Conservation (phyloP, 139 green algal species). For the Chlamydomonas sphaeroides region DNA sequence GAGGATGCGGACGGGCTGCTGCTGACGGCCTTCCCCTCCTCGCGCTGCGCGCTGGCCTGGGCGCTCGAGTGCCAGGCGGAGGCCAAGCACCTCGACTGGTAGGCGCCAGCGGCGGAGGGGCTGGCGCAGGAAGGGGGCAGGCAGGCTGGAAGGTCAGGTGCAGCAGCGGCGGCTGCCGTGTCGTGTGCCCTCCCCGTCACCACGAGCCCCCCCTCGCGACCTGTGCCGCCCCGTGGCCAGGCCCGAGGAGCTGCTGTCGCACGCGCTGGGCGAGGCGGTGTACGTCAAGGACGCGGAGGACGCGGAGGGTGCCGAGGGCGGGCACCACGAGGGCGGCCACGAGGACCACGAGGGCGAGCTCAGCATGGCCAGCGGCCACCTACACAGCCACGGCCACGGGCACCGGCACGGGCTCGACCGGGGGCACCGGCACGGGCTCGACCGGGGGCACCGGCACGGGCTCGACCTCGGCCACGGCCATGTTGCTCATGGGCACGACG, state of each 20-base stretch:
- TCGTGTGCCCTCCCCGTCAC: too few relatives aligned
- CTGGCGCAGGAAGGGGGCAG: background rate
- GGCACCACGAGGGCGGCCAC: background rate
- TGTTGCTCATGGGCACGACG: too few relatives aligned
- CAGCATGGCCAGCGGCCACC: too few relatives aligned
- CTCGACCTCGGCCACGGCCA: background rate
- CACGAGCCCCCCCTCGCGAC: too few relatives aligned
- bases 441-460: too few relatives aligned
- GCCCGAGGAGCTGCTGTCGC: constrained; percentile 23
- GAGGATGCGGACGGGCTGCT: constrained; percentile 35
- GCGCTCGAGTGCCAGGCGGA: constrained; percentile 33
- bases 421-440: too few relatives aligned
- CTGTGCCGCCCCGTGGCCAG: too few relatives aligned
- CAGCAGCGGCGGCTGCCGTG: too few relatives aligned
- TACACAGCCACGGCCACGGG: too few relatives aligned
- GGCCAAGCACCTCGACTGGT: constrained; percentile 33
- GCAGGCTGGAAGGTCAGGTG: background rate
- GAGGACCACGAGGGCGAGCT: background rate
- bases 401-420: background rate
- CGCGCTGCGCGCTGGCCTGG: constrained; percentile 20
- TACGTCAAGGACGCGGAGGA: constrained; percentile 19
- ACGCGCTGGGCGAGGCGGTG: constrained; percentile 33
- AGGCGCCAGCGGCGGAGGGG: background rate
- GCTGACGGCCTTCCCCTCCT: constrained; percentile 22
- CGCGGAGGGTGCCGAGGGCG: too few relatives aligned